Conservation (phyloP, 2,329 filamentous ascomycete species). For the Geoglossum cookeanum region DNA sequence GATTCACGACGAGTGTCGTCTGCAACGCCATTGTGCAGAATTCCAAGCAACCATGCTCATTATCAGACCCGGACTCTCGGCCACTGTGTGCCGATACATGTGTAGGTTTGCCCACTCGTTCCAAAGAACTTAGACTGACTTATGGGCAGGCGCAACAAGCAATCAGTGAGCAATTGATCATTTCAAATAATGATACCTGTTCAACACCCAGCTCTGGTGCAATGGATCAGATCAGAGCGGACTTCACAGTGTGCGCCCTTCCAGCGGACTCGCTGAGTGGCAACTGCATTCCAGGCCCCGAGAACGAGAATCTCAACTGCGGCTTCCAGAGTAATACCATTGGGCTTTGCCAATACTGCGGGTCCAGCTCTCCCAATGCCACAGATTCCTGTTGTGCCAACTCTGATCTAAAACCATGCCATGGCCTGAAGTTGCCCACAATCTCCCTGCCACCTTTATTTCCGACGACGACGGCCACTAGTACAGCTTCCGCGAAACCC, state of each 20-base stretch:
- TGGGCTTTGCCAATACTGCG: conserved; percentile 77
- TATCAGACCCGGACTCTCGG: conserved; percentile 42
- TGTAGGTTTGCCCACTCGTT: conserved; percentile 30
- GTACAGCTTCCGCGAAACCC: conserved; percentile 10
- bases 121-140: conserved; percentile 1
- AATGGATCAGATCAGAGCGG: conserved; percentile 63
- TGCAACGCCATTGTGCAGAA: conserved; percentile 92
- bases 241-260: conserved; percentile 77
- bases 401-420: conserved; percentile 55
- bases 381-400: conserved; percentile 91
- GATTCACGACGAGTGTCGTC: conserved; percentile 78
- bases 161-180: conserved; percentile 71
- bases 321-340: conserved; percentile 54
- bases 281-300: conserved; percentile 53
- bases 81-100: conserved; percentile 84
- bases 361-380: conserved; percentile 64
- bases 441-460: conserved; percentile 37
- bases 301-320: conserved; percentile 75
- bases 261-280: conserved; percentile 61
- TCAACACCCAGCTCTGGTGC: conserved; percentile 44
- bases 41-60: conserved; percentile 49
- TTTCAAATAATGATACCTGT: conserved; percentile 56
- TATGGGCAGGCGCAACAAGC: conserved; percentile 52
- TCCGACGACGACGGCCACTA: conserved; percentile 19
- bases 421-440: conserved; percentile 57